Evolutionary conservation across 257 asterid genomes (phyloP).

Genomic region (Solanum verrucosum): DNA sequence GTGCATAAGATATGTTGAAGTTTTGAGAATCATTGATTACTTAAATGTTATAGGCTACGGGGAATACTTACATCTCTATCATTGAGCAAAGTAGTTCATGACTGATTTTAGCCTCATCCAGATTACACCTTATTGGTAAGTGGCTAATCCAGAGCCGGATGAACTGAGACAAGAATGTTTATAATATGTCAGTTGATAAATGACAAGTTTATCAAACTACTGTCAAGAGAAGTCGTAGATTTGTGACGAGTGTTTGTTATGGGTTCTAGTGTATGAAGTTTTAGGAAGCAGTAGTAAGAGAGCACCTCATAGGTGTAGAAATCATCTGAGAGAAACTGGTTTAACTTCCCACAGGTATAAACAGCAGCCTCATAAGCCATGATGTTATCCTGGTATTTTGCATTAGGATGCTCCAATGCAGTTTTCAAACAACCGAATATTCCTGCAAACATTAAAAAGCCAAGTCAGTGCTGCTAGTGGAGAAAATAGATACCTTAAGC

Average conservation of each 20-base stretch:
- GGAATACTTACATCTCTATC: not conserved
- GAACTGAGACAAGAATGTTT: not conserved
- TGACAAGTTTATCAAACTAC: not conserved
- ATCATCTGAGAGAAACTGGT: not conserved
- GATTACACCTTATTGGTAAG: not conserved
- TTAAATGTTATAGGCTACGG: not conserved
- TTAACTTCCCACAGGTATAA: not conserved
- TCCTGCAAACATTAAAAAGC: not conserved
- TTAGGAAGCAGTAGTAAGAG: not conserved
- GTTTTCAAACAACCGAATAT: not conserved
- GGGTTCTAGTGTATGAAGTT: not conserved
- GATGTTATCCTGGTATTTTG: not conserved
- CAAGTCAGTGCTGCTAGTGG: not conserved
- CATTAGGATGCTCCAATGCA: not conserved
- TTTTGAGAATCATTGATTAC: not conserved
- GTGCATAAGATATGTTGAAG: not conserved
- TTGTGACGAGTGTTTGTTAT: not conserved
- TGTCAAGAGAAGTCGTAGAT: not conserved
- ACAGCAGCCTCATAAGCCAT: not conserved
- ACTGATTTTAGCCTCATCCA: not conserved
- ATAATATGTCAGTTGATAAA: not conserved
- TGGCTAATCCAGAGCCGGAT: not conserved
- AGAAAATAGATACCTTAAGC: not conserved
- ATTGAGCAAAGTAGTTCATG: not conserved
- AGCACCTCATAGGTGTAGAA: not conserved